Conservation (phyloP, 371 early-diverging fungal species). For the Mucor ambiguus region DNA sequence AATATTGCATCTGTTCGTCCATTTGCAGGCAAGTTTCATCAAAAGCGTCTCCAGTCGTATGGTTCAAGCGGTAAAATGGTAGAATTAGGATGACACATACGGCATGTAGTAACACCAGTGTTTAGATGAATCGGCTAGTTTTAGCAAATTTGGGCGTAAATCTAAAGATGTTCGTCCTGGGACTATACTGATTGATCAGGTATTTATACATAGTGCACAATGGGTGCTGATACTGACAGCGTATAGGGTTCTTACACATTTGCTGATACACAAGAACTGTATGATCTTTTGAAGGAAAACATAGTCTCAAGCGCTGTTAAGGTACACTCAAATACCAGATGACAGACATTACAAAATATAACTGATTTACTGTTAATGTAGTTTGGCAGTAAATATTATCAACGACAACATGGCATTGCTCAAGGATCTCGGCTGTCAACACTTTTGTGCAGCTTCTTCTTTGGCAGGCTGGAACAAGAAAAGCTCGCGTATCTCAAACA, state of each 20-base stretch:
- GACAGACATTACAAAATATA: not conserved
- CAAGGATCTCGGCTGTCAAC: constrained; percentile 89
- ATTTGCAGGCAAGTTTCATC: not conserved
- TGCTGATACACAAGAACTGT: not conserved
- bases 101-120: not conserved
- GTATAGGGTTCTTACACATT: not conserved
- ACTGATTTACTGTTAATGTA: not conserved
- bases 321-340: constrained; percentile 32
- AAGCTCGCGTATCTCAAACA: constrained; percentile 18
- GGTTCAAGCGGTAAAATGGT: not conserved
- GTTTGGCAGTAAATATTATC: constrained; percentile 58
- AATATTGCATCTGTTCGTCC: not conserved
- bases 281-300: constrained; percentile 1
- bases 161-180: not conserved
- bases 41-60: not conserved
- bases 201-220: not conserved
- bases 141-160: not conserved
- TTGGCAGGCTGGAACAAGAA: constrained; percentile 68
- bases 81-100: not conserved
- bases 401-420: constrained; percentile 79
- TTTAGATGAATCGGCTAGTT: not conserved
- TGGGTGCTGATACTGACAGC: not conserved
- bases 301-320: constrained; percentile 66
- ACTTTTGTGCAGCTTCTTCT: constrained; percentile 80
- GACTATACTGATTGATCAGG: constrained; percentile 14